phyloP scores from a whole-genome alignment of 2,329 filamentous ascomycete genomes.

The Xylaria sp. region DNA sequence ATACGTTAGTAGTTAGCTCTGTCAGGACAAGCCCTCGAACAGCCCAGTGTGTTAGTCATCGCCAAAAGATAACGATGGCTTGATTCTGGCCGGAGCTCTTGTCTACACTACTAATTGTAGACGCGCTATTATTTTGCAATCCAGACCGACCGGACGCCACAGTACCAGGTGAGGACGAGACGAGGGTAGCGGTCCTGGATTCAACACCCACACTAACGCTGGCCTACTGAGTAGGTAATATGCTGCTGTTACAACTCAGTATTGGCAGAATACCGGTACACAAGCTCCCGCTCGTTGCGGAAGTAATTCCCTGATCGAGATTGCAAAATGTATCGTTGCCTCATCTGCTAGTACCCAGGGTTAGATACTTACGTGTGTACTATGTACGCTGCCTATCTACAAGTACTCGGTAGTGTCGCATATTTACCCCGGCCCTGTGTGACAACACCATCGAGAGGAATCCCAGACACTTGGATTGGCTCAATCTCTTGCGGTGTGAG shows the following conservation, averaged over 20 bases:
- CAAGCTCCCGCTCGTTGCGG: neutral
- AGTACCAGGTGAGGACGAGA: neutral
- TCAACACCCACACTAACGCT: neutral
- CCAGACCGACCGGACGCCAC: neutral
- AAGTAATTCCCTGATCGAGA: conserved; percentile 12
- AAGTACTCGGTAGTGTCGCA: neutral
- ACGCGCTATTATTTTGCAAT: neutral
- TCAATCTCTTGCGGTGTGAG: conserved; percentile 32
- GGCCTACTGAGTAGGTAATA: no score
- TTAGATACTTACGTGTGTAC: neutral
- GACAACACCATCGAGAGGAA: conserved; percentile 15
- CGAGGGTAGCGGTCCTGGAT: neutral
- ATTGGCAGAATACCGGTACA: neutral
- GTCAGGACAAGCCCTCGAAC: conserved; percentile 4
- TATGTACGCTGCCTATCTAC: neutral
- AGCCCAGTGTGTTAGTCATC: conserved; percentile 8
- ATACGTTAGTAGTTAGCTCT: neutral
- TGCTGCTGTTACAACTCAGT: neutral
- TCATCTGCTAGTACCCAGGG: neutral
- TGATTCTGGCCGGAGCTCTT: conserved; percentile 16
- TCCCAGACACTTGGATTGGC: conserved; percentile 21
- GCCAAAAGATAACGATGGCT: conserved; percentile 25
- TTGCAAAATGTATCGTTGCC: conserved; percentile 9
- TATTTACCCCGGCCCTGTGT: conserved; percentile 9
- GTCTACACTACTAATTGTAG: neutral